Evolutionary conservation across 164 flowering plant genomes (phyloP).

Genomic region (Berberis vulgaris): DNA sequence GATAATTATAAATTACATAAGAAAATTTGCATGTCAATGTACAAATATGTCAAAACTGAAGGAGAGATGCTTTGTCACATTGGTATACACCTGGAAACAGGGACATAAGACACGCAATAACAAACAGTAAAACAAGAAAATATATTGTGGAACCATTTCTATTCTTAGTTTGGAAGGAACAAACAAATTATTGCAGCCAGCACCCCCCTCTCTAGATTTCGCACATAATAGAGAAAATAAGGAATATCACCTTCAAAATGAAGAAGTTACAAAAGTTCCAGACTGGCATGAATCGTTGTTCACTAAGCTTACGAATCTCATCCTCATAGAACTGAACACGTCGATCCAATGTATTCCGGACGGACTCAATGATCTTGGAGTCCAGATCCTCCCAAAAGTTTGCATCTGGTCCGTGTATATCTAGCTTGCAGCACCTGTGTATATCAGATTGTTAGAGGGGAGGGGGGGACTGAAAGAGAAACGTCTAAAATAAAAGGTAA

Average conservation of each 20-base stretch:
- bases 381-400: slow-evolving; percentile 95
- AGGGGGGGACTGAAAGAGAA: too few relatives aligned
- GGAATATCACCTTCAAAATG: slow-evolving; percentile 67
- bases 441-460: too few relatives aligned
- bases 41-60: too few relatives aligned
- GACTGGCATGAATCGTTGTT: slow-evolving; percentile 85
- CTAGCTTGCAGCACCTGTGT: slow-evolving; percentile 86
- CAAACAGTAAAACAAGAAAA: too few relatives aligned
- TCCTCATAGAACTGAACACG: slow-evolving; percentile 96
- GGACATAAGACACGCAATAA: too few relatives aligned
- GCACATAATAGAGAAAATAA: background rate
- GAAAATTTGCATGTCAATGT: background rate
- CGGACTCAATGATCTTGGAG: slow-evolving; percentile 69
- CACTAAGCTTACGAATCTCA: slow-evolving; percentile 94
- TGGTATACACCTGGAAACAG: too few relatives aligned
- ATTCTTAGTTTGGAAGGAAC: too few relatives aligned
- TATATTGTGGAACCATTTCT: too few relatives aligned
- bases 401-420: slow-evolving; percentile 72
- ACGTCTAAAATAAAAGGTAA: too few relatives aligned
- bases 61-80: too few relatives aligned
- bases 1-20: background rate
- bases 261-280: slow-evolving; percentile 98
- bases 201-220: background rate
- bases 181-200: too few relatives aligned
- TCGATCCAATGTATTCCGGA: slow-evolving; percentile 83